Percentiles rank a stretch among this genome's conserved stretches.
Evolutionary conservation across 108 stramenopile species (phyloP).

Genomic region (Chaetoceros tenuissimus): DNA sequence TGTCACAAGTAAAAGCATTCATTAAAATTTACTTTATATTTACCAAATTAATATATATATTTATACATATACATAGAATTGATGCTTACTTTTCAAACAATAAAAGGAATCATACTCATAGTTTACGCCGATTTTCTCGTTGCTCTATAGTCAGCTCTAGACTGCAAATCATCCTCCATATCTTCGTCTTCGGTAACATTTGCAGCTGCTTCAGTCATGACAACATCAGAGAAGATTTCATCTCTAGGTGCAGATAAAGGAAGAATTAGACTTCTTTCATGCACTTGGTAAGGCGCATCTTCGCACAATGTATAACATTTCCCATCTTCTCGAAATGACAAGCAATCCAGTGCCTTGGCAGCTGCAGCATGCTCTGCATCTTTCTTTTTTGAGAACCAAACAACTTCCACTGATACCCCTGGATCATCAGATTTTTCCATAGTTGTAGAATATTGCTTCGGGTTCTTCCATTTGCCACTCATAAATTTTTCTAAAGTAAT

Average conservation of each 20-base stretch:
- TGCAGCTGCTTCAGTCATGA: background rate
- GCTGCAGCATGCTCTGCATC: slow-evolving; percentile 7
- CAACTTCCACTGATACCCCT: background rate
- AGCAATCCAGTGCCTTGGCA: slow-evolving; percentile 3
- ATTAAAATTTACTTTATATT: too few relatives aligned
- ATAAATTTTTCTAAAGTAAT: background rate
- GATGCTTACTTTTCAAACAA: too few relatives aligned
- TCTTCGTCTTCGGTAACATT: background rate
- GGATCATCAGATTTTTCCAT: background rate
- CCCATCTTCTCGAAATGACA: background rate
- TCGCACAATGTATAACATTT: background rate
- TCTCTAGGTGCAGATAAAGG: background rate
- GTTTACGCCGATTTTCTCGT: too few relatives aligned
- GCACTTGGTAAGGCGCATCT: background rate
- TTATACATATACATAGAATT: too few relatives aligned
- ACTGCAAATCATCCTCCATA: too few relatives aligned
- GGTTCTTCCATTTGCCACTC: background rate
- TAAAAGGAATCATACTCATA: too few relatives aligned
- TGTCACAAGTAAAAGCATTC: too few relatives aligned
- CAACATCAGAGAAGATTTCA: background rate
- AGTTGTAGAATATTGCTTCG: background rate
- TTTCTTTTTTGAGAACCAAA: slow-evolving; percentile 6
- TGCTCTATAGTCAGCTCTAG: too few relatives aligned
- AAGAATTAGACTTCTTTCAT: background rate
- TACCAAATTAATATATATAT: too few relatives aligned